phyloP scores from a whole-genome alignment of 208 protist genomes.

The Trypanosoma vivax region DNA sequence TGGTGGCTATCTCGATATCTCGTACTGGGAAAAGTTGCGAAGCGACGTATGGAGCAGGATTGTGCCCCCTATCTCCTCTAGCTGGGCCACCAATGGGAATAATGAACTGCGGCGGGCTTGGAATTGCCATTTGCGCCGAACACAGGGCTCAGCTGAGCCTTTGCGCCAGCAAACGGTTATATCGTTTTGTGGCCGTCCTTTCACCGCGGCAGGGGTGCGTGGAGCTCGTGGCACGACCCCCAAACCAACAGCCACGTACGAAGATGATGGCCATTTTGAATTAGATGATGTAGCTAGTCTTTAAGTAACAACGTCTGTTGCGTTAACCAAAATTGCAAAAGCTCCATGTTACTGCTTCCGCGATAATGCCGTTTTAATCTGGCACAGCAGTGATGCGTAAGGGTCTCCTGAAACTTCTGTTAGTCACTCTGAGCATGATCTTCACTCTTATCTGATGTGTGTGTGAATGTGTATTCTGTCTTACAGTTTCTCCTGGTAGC shows the following conservation, averaged over 20 bases:
- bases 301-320: too few species aligned
- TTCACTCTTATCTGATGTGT: too few species aligned
- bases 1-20: slow-evolving; percentile 18
- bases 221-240: slow-evolving; percentile 7
- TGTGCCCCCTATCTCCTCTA: background rate
- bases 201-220: slow-evolving; percentile 40
- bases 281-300: slow-evolving; percentile 10
- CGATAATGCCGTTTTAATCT: too few species aligned
- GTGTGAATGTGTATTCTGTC: too few species aligned
- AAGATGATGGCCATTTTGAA: slow-evolving; percentile 13
- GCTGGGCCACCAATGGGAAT: slow-evolving; percentile 17
- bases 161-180: slow-evolving; percentile 22
- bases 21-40: slow-evolving; percentile 6
- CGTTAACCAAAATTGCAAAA: too few species aligned
- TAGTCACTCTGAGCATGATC: too few species aligned
- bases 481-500: too few species aligned
- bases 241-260: slow-evolving; percentile 9
- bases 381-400: too few species aligned
- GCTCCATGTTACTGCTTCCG: too few species aligned
- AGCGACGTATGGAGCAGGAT: slow-evolving; percentile 3
- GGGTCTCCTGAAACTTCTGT: too few species aligned
- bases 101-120: slow-evolving; percentile 14
- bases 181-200: slow-evolving; percentile 40
- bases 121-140: slow-evolving; percentile 13
- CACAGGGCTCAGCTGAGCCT: too few species aligned